phyloP scores from a whole-genome alignment of 306 rosid genomes.

The Quercus ilex region DNA sequence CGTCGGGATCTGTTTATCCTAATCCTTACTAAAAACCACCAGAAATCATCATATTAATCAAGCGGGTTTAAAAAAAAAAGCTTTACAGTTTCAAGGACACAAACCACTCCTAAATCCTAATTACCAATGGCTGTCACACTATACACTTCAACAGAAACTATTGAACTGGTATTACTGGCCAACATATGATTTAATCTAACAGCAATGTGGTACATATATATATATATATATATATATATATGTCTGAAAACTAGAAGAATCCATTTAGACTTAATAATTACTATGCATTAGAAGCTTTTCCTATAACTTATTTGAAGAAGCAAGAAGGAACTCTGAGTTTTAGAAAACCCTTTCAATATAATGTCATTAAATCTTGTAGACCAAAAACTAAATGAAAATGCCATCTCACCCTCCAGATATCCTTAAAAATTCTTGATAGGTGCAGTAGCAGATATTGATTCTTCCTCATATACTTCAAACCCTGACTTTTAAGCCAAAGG shows the following conservation, averaged over 20 bases:
- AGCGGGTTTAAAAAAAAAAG: neutral
- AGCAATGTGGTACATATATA: neutral
- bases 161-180: constrained; percentile 2
- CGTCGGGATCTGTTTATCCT: constrained; percentile 51
- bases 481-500: constrained; percentile 10
- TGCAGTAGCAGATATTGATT: constrained; percentile 2
- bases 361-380: constrained; percentile 9
- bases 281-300: neutral
- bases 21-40: constrained; percentile 32
- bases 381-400: constrained; percentile 2
- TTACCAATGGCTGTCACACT: neutral
- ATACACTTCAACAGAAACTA: constrained; percentile 12
- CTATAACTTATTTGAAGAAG: constrained; percentile 2
- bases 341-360: neutral
- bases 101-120: neutral
- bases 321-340: neutral
- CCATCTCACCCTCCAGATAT: constrained; percentile 2
- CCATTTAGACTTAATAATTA: neutral
- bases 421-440: neutral
- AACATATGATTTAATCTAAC: neutral
- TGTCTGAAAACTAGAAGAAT: neutral
- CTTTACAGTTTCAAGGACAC: neutral
- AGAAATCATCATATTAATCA: neutral
- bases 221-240: neutral
- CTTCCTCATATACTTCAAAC: constrained; percentile 1